These are phyloP conservation scores for Aspergillus coremiiformis DNA, from an alignment of 495 filamentous ascomycete genomes.

Conservation along the genomic window DNA sequence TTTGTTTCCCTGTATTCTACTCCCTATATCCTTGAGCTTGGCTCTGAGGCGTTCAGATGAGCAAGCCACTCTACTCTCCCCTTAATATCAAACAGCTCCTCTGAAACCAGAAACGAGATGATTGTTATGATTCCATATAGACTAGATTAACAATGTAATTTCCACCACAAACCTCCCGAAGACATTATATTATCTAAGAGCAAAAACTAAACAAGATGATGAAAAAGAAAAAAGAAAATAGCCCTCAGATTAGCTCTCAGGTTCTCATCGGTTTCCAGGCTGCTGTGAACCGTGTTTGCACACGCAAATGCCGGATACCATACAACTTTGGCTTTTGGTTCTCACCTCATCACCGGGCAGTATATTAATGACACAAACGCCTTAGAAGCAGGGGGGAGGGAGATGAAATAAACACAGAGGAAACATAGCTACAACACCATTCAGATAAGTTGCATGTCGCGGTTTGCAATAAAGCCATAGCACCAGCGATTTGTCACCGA, in stretches of 20 bases:
- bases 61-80: not conserved
- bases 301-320: conserved; percentile 35
- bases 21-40: not conserved
- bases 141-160: not conserved
- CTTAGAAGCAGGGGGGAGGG: not conserved
- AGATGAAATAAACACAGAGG: not conserved
- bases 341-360: conserved; percentile 43
- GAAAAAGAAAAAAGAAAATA: conserved; percentile 1
- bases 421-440: not conserved
- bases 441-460: no score
- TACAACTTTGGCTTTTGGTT: conserved; percentile 53
- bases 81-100: not conserved
- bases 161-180: not conserved
- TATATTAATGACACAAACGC: not conserved
- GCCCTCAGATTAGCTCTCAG: conserved; percentile 54
- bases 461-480: no score
- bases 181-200: no score
- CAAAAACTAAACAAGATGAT: not conserved
- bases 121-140: no score
- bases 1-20: not conserved
- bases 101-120: no score
- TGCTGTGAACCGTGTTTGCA: conserved; percentile 3
- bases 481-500: no score
- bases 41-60: not conserved
- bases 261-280: conserved; percentile 47